Conservation (phyloP, 2,329 filamentous ascomycete genomes). For the Graphium sp. region DNA sequence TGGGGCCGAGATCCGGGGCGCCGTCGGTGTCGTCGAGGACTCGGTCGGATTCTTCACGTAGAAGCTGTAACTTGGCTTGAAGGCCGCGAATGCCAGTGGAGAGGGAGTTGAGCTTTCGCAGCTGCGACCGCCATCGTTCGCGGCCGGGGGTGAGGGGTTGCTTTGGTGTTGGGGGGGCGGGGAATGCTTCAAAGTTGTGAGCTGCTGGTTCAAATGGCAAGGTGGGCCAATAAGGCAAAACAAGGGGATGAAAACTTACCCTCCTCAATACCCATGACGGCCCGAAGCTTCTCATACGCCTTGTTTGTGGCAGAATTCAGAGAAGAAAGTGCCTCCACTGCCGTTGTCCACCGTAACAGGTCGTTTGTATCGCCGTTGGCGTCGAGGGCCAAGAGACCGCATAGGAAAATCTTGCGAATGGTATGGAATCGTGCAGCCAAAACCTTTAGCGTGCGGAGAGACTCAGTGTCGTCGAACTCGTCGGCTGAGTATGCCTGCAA, state of each 20-base stretch:
- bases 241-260: conserved; percentile 29
- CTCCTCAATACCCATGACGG: conserved; percentile 64
- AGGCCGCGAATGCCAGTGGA: conserved; percentile 82
- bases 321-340: conserved; percentile 55
- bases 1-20: conserved; percentile 59
- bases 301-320: conserved; percentile 44
- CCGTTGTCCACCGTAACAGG: conserved; percentile 60
- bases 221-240: conserved; percentile 4
- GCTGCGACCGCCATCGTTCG: conserved; percentile 71
- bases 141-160: conserved; percentile 51
- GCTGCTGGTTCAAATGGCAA: conserved; percentile 4
- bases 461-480: conserved; percentile 62
- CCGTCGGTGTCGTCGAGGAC: conserved; percentile 58
- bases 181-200: conserved; percentile 29
- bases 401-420: conserved; percentile 70
- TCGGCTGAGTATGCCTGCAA: conserved; percentile 44
- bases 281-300: conserved; percentile 48
- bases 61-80: conserved; percentile 84
- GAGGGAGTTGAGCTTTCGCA: conserved; percentile 74
- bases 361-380: conserved; percentile 65
- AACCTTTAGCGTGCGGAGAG: conserved; percentile 65
- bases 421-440: conserved; percentile 67
- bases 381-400: conserved; percentile 75
- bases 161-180: conserved; percentile 37
- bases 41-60: conserved; percentile 77